A percentile compares a stretch with the other conserved stretches of the same genome.
These are phyloP conservation scores for Nicotiana undulata DNA, from an alignment of 257 asterid species.

Conservation along the genomic window DNA sequence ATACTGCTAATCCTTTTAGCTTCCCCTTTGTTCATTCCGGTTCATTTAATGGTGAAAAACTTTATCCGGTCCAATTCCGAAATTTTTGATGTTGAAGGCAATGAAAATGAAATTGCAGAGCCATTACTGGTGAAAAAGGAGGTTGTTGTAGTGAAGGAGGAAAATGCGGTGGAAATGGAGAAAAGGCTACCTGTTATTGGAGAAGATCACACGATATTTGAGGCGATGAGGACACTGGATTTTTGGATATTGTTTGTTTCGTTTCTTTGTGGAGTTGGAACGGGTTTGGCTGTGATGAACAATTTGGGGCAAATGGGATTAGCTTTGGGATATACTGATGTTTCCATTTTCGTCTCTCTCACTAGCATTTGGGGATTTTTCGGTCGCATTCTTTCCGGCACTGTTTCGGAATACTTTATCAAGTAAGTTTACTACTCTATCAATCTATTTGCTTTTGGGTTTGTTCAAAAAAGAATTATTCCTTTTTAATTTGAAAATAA, in stretches of 20 bases:
- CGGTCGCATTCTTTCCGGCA: slow-evolving; percentile 87
- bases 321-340: slow-evolving; percentile 82
- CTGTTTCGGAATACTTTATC: slow-evolving; percentile 76
- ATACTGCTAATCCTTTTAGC: slow-evolving; percentile 51
- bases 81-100: slow-evolving; percentile 29
- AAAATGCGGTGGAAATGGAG: slow-evolving; percentile 15
- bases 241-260: slow-evolving; percentile 82
- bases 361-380: slow-evolving; percentile 96
- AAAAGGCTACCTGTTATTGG: slow-evolving; percentile 48
- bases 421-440: slow-evolving; percentile 46
- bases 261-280: slow-evolving; percentile 90
- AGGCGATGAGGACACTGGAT: slow-evolving; percentile 54
- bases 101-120: slow-evolving; percentile 16
- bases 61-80: slow-evolving; percentile 22
- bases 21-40: slow-evolving; percentile 64
- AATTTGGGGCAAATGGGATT: slow-evolving; percentile 91
- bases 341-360: slow-evolving; percentile 85
- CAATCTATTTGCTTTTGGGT: no score
- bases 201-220: slow-evolving; percentile 71
- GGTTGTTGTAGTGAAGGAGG: slow-evolving; percentile 3
- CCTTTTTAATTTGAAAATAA: no score
- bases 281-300: slow-evolving; percentile 90
- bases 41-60: slow-evolving; percentile 29
- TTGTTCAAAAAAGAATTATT: no score
- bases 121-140: slow-evolving; percentile 27